phyloP scores from a whole-genome alignment of 2,329 filamentous ascomycete species.

The Colletotrichum tanaceti region DNA sequence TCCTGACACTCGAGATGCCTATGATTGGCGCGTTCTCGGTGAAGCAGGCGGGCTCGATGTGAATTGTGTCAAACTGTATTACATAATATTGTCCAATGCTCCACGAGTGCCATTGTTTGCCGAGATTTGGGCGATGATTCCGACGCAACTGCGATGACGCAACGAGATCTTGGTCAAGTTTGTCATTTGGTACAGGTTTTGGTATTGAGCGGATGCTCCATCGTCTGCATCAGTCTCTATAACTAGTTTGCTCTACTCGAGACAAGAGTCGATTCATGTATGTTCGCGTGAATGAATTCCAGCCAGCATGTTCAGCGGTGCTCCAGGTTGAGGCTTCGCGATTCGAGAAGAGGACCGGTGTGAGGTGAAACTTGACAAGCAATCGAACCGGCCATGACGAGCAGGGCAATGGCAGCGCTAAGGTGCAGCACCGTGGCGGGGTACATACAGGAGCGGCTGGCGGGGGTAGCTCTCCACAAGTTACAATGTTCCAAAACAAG shows the following conservation, averaged over 20 bases:
- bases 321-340: neutral
- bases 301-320: too few species aligned
- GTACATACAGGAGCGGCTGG: conserved; percentile 33
- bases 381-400: too few species aligned
- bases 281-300: too few species aligned
- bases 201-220: neutral
- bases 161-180: neutral
- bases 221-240: too few species aligned
- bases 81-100: conserved; percentile 11
- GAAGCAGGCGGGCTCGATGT: neutral
- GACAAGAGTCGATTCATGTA: too few species aligned
- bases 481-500: conserved; percentile 4
- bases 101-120: conserved; percentile 14
- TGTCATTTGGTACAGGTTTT: too few species aligned
- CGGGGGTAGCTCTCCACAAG: conserved; percentile 32
- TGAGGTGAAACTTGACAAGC: neutral
- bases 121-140: conserved; percentile 32
- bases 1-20: neutral
- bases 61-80: conserved; percentile 9
- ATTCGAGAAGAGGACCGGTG: too few species aligned
- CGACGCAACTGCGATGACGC: conserved; percentile 18
- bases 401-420: conserved; percentile 15
- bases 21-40: conserved; percentile 25
- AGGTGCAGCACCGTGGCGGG: conserved; percentile 26
- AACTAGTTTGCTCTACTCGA: too few species aligned